These are phyloP conservation scores for Nicotiana tabacum DNA, from an alignment of 257 asterid genomes.

Conservation along the genomic window DNA sequence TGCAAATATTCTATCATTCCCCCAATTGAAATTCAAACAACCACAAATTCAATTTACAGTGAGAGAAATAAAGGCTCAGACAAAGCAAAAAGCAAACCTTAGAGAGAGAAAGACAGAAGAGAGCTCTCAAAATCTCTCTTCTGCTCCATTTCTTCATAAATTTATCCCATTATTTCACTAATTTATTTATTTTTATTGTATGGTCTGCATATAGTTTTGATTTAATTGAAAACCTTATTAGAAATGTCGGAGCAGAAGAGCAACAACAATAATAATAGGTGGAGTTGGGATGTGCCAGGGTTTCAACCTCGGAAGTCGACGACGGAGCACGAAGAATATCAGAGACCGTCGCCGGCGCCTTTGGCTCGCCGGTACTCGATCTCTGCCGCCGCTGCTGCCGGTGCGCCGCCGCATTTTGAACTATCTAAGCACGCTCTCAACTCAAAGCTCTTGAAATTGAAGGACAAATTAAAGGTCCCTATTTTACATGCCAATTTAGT, in stretches of 20 bases:
- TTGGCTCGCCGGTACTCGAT: slow-evolving; percentile 70
- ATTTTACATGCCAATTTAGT: neutral
- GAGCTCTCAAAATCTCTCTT: slow-evolving; percentile 12
- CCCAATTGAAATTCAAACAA: slow-evolving; percentile 7
- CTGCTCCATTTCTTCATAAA: slow-evolving; percentile 8
- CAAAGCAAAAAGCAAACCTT: neutral
- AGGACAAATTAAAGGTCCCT: slow-evolving; percentile 72
- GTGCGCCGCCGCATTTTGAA: slow-evolving; percentile 46
- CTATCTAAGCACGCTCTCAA: slow-evolving; percentile 45
- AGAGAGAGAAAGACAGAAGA: slow-evolving; percentile 14
- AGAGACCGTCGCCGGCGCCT: slow-evolving; percentile 31
- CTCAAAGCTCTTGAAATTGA: slow-evolving; percentile 64
- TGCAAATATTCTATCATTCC: neutral
- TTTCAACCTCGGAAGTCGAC: slow-evolving; percentile 73
- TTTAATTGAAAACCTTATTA: neutral
- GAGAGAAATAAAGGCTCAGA: neutral
- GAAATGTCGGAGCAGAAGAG: slow-evolving; percentile 66
- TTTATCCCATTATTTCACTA: neutral
- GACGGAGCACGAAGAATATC: slow-evolving; percentile 47
- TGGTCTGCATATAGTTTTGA: neutral
- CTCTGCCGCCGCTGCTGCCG: slow-evolving; percentile 61
- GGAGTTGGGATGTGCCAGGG: slow-evolving; percentile 99
- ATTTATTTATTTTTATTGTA: neutral
- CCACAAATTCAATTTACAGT: slow-evolving; percentile 15
- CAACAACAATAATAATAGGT: slow-evolving; percentile 58